These are phyloP conservation scores for Elaeis oleifera DNA, from an alignment of 202 grass and related monocot species.

Conservation along the genomic window DNA sequence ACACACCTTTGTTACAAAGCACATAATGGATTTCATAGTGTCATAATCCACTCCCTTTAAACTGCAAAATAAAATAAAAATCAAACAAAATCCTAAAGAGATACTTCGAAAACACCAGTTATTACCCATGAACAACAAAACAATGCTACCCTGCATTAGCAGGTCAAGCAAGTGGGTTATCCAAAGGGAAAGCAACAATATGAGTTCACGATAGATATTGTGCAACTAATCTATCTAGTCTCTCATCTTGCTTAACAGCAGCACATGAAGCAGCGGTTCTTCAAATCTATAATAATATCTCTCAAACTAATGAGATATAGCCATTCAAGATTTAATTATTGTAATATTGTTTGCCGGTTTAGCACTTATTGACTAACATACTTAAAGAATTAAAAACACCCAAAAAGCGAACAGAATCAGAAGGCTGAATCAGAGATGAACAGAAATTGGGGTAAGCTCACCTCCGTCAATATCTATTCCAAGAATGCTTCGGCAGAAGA, in stretches of 20 bases:
- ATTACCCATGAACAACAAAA: conserved; percentile 3
- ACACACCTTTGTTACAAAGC: conserved; percentile 20
- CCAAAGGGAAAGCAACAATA: conserved; percentile 1
- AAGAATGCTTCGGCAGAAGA: conserved; percentile 71
- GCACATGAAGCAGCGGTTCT: too few relatives aligned
- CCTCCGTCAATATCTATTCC: conserved; percentile 93
- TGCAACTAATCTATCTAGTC: not conserved
- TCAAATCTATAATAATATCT: too few relatives aligned
- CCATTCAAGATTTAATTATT: too few relatives aligned
- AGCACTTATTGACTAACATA: conserved; percentile 1
- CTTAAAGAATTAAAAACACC: not conserved
- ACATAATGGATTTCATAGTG: conserved; percentile 4
- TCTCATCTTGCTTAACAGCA: not conserved
- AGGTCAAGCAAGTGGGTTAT: conserved; percentile 18
- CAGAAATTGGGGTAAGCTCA: conserved; percentile 17
- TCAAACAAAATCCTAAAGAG: conserved; percentile 11
- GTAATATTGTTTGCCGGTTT: too few relatives aligned
- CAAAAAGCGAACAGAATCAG: not conserved
- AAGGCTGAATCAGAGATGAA: not conserved
- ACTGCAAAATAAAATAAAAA: conserved; percentile 16
- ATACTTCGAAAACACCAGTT: not conserved
- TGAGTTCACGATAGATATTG: conserved; percentile 1
- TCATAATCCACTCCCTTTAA: conserved; percentile 27
- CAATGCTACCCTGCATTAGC: not conserved
- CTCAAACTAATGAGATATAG: too few relatives aligned